Evolutionary conservation across 2,329 filamentous ascomycete genomes (phyloP).

Genomic region (Penicillium sp.): DNA sequence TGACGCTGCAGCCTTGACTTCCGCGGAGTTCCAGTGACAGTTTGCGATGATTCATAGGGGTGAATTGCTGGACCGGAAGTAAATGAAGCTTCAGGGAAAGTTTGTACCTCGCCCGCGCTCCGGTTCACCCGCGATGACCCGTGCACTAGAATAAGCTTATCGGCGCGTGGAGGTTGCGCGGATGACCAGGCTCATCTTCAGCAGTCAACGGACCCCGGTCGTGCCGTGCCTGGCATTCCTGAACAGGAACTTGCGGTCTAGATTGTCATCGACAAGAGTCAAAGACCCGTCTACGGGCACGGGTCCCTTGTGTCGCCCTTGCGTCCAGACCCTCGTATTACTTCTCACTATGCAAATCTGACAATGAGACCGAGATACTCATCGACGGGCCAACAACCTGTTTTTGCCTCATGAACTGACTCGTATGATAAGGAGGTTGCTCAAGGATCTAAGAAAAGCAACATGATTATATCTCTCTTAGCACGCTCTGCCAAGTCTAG

Average conservation of each 20-base stretch:
- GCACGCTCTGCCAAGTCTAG: neutral
- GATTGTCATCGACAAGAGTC: neutral
- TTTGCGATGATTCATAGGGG: conserved; percentile 16
- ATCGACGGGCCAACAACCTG: too few relatives aligned
- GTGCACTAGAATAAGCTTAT: conserved; percentile 23
- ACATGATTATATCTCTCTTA: too few relatives aligned
- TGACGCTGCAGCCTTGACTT: neutral
- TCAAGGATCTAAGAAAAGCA: too few relatives aligned
- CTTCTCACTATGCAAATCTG: neutral
- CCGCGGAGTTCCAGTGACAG: neutral
- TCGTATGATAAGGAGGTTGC: too few relatives aligned
- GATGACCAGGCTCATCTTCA: neutral
- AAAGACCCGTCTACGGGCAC: neutral
- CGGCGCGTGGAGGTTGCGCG: conserved; percentile 5
- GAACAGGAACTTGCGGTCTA: neutral
- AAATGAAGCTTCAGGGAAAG: neutral
- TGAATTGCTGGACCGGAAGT: neutral
- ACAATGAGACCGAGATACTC: neutral
- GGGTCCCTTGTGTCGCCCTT: neutral
- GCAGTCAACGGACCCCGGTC: neutral
- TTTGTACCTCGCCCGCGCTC: conserved; percentile 2
- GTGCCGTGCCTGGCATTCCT: neutral
- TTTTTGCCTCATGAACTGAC: too few relatives aligned
- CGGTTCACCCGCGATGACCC: conserved; percentile 15
- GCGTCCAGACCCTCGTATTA: neutral